These are phyloP conservation scores for Trametes maxima DNA, from an alignment of 768 basidiomycete genomes.

Conservation along the genomic window DNA sequence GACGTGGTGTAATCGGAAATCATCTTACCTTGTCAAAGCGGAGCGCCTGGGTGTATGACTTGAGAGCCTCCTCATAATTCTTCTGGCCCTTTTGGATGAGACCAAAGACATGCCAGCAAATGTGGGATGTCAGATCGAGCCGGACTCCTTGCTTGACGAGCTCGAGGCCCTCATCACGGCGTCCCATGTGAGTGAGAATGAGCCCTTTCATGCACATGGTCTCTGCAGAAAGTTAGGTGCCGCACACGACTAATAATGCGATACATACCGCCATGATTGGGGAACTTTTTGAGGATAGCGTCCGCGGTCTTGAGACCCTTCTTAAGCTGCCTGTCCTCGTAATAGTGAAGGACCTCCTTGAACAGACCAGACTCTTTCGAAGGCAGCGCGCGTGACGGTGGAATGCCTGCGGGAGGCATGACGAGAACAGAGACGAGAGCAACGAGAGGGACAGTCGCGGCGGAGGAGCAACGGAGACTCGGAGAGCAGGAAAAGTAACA, in stretches of 20 bases:
- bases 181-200: conserved; percentile 76
- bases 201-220: conserved; percentile 97
- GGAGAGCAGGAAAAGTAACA: not conserved
- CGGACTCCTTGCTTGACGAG: conserved; percentile 84
- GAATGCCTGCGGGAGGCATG: conserved; percentile 32
- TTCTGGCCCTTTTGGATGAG: conserved; percentile 93
- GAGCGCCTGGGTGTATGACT: conserved; percentile 89
- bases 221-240: conserved; percentile 50
- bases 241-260: not conserved
- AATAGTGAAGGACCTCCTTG: conserved; percentile 82
- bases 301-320: conserved; percentile 91
- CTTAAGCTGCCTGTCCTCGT: conserved; percentile 87
- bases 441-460: not conserved
- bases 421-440: conserved; percentile 7
- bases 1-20: not conserved
- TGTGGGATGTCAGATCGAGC: conserved; percentile 84
- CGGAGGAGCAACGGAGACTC: not conserved
- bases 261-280: conserved; percentile 87
- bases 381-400: conserved; percentile 61
- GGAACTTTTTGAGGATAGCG: conserved; percentile 92
- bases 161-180: conserved; percentile 78
- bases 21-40: conserved; percentile 78
- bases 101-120: conserved; percentile 98
- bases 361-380: conserved; percentile 85
- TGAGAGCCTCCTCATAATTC: conserved; percentile 92